Evolutionary conservation across 2,329 filamentous ascomycete genomes (phyloP), one percentile per base, ranked within the genome.

Genomic region (Pestalotiopsis sp.): DNA sequence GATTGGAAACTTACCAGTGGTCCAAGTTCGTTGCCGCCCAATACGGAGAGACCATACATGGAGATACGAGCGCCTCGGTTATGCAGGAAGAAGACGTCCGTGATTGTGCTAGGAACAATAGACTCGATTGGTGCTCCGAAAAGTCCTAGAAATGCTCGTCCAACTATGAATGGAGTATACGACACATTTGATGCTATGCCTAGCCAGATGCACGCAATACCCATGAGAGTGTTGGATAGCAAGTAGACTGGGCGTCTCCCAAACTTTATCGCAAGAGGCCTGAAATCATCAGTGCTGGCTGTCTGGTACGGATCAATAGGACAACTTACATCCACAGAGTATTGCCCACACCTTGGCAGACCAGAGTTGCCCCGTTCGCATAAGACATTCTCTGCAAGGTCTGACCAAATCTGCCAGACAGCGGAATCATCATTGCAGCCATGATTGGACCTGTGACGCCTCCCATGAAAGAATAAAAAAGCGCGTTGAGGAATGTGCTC

Each of bases 51-150:
- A 73, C 76, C 77, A 68, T 79, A 79, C 38, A 77, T 23, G 36
- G 76, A 76, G 74, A 78, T 78, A 69, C 73, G 74, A 57, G 74
- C 72, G 13, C 78, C 78, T 12, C 78, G 73, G 68, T 79, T 76
- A 63, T 79, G 78, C n/a, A 78, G 68, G 56, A 79, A 79, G 66
- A 75, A 79, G 9, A 79, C 59, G 49, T 79, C 77, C 62, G 75
- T 76, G 67, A 78, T 74, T 2, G 75, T 76, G 68, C 74, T 77
- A 4, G 81, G 81, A 23, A 80, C 60, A 45, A 63, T 63, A 14
- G 60, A 63, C 36, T 63, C 60, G n/a, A 63, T 63, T 6, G 60
- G 60, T 13, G 60, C 60, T 12, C 45, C 60, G 11, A 63, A 63
- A 3, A 63, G 60, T 13, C 60, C 60, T 4, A 63, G 60, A 12